These are phyloP conservation scores for Citrus glauca DNA, from an alignment of 345 rosid species.

Conservation along the genomic window DNA sequence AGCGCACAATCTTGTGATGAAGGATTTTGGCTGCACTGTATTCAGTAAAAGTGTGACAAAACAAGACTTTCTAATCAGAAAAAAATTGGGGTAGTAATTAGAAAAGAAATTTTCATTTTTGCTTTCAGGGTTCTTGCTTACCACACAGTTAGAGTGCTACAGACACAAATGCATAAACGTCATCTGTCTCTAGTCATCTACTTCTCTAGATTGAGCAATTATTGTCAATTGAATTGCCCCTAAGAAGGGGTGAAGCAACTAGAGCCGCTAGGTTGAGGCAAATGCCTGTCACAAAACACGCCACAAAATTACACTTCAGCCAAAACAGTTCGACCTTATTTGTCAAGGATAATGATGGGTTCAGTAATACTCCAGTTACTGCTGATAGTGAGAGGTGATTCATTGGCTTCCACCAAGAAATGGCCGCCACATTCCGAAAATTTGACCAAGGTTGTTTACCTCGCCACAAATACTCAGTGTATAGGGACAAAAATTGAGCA, in stretches of 20 bases:
- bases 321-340: not conserved
- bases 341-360: not conserved
- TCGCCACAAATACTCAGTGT: too few relatives aligned
- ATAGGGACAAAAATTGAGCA: too few relatives aligned
- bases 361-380: not conserved
- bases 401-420: too few relatives aligned
- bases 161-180: not conserved
- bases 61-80: too few relatives aligned
- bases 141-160: not conserved
- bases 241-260: not conserved
- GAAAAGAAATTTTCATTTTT: too few relatives aligned
- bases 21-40: not conserved
- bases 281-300: not conserved
- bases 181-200: too few relatives aligned
- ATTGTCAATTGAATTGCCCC: not conserved
- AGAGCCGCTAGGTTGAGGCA: not conserved
- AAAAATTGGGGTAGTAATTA: not conserved
- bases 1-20: not conserved
- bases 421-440: too few relatives aligned
- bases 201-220: too few relatives aligned
- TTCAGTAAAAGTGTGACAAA: too few relatives aligned
- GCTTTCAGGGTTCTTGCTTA: not conserved
- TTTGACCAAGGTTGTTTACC: too few relatives aligned
- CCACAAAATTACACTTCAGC: not conserved
- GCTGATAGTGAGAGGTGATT: too few relatives aligned